Evolutionary conservation across 768 basidiomycete genomes (phyloP).

Genomic region (Lactarius sp.): DNA sequence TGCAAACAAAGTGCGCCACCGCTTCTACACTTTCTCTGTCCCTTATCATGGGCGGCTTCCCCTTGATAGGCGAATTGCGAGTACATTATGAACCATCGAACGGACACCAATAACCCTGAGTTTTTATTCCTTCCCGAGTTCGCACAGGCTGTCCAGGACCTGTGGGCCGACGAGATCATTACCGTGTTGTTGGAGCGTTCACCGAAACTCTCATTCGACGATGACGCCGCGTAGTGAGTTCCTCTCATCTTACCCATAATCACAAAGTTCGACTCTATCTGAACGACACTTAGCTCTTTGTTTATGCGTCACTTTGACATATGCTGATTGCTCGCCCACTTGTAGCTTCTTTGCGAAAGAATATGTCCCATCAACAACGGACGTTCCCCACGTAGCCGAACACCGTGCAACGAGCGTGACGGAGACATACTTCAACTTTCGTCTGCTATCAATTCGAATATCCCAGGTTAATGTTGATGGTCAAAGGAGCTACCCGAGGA

Average conservation of each 20-base stretch:
- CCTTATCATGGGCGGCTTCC: not conserved
- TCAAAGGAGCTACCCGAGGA: too few relatives aligned
- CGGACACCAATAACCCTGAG: constrained; percentile 24
- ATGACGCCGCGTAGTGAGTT: constrained; percentile 18
- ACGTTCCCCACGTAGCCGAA: constrained; percentile 75
- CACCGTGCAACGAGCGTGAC: constrained; percentile 78
- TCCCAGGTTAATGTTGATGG: constrained; percentile 81
- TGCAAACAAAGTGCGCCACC: not conserved
- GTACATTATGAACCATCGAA: not conserved
- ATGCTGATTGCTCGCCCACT: constrained; percentile 29
- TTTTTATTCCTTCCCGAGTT: constrained; percentile 25
- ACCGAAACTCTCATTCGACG: not conserved
- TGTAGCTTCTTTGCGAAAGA: constrained; percentile 74
- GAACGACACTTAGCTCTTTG: not conserved
- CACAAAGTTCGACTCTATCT: not conserved
- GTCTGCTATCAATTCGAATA: constrained; percentile 43
- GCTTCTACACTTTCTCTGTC: not conserved
- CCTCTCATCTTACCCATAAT: not conserved
- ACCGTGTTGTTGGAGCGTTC: not conserved
- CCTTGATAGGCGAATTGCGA: not conserved
- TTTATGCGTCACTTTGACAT: not conserved
- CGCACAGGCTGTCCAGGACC: not conserved
- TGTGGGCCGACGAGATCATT: constrained; percentile 38
- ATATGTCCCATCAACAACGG: constrained; percentile 79
- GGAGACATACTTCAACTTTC: constrained; percentile 65